phyloP scores from a whole-genome alignment of 73 alveolate species.

The Effrenium voratum region DNA sequence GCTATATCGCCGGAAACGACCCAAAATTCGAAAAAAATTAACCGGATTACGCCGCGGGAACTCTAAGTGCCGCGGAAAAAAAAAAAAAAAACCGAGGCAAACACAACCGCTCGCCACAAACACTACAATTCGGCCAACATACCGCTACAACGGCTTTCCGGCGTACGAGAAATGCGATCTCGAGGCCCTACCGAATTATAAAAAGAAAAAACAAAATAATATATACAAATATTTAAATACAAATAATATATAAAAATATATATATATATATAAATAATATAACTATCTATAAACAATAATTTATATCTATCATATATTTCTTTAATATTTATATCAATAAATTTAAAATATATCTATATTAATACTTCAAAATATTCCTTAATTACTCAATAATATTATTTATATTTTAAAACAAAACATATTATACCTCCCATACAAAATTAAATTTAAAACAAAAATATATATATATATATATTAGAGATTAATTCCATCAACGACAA shows the following conservation, averaged over 20 bases:
- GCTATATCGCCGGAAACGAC: too few relatives aligned
- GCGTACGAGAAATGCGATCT: too few relatives aligned
- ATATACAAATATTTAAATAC: neutral
- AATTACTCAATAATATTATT: neutral
- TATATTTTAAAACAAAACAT: neutral
- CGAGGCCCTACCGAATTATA: too few relatives aligned
- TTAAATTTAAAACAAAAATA: neutral
- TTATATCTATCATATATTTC: neutral
- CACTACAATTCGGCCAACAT: too few relatives aligned
- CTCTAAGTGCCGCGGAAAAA: too few relatives aligned
- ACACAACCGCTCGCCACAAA: too few relatives aligned
- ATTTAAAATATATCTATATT: neutral
- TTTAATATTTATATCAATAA: neutral
- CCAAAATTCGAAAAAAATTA: too few relatives aligned
- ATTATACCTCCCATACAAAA: neutral
- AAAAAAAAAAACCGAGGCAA: too few relatives aligned
- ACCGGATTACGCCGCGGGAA: too few relatives aligned
- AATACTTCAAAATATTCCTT: neutral
- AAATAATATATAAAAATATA: neutral
- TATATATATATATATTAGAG: too few relatives aligned
- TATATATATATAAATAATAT: neutral
- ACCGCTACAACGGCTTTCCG: too few relatives aligned
- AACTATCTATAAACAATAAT: neutral
- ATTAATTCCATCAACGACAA: neutral
- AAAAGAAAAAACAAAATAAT: too few relatives aligned